phyloP scores from a whole-genome alignment of 1,139 yeast species.

The Pichia sp. region DNA sequence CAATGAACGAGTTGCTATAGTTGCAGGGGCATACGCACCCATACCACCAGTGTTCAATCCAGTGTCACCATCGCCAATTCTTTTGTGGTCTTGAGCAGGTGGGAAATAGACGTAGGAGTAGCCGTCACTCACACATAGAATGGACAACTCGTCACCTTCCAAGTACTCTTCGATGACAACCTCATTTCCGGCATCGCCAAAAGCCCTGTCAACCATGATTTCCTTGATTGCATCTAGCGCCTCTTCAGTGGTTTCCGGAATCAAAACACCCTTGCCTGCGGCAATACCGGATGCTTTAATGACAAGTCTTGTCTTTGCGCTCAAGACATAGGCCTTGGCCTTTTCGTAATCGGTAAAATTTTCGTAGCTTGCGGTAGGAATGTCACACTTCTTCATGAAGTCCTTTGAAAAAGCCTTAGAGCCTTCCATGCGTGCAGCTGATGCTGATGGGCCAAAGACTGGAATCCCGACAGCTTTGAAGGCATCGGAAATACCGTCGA shows the following conservation, averaged over 20 bases:
- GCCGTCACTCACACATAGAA: constrained; percentile 91
- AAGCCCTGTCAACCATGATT: constrained; percentile 85
- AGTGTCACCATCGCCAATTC: constrained; percentile 86
- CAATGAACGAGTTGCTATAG: constrained; percentile 71
- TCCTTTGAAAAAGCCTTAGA: constrained; percentile 92
- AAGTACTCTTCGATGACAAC: constrained; percentile 94
- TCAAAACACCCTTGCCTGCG: constrained; percentile 97
- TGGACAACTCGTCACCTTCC: constrained; percentile 95
- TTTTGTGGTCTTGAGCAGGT: constrained; percentile 97
- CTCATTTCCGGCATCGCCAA: constrained; percentile 93
- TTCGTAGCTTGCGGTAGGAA: constrained; percentile 89
- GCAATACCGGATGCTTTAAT: constrained; percentile 98
- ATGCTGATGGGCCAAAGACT: constrained; percentile 89
- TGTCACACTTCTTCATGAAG: constrained; percentile 85
- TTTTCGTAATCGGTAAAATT: constrained; percentile 73
- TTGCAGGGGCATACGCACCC: constrained; percentile 99
- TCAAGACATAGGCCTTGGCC: constrained; percentile 66
- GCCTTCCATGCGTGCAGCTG: constrained; percentile 95
- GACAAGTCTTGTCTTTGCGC: constrained; percentile 73
- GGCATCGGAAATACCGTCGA: constrained; percentile 77
- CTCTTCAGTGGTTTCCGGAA: constrained; percentile 80
- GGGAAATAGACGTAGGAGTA: constrained; percentile 88
- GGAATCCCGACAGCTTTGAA: constrained; percentile 83
- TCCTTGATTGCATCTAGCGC: constrained; percentile 80
- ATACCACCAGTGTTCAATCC: constrained; percentile 99